A percentile compares a stretch with the other conserved stretches of the same genome.
Conservation (phyloP, 2,329 filamentous ascomycete genomes). For the Akanthomyces uredinophilus region DNA sequence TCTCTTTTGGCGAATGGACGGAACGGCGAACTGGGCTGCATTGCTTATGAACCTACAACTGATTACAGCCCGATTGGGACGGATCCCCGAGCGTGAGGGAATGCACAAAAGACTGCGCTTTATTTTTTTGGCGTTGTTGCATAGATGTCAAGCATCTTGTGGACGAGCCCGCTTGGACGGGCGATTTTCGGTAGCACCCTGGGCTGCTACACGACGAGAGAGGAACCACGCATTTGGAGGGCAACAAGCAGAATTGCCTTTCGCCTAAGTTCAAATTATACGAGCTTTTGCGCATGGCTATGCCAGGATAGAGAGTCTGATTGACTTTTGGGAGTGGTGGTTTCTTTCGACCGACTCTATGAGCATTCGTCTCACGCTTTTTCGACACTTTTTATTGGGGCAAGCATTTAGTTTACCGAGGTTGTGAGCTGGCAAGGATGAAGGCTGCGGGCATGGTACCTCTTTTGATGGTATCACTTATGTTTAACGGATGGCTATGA, state of each 20-base stretch:
- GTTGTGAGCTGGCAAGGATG: constrained; percentile 20
- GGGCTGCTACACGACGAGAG: constrained; percentile 12
- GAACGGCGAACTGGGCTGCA: constrained; percentile 30
- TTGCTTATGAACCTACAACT: constrained; percentile 27
- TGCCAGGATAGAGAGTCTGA: not conserved
- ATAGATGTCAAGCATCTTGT: constrained; percentile 9
- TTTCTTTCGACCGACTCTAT: constrained; percentile 7
- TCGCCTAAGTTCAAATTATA: constrained; percentile 3
- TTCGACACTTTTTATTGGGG: constrained; percentile 7
- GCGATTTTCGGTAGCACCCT: constrained; percentile 14
- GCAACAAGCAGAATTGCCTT: constrained; percentile 14
- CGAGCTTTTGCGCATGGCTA: constrained; percentile 11
- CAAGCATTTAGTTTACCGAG: constrained; percentile 24
- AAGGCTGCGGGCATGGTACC: constrained; percentile 30
- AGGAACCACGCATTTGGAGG: constrained; percentile 1
- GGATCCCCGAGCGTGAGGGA: not conserved
- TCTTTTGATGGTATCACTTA: constrained; percentile 29
- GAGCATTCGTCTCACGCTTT: constrained; percentile 5
- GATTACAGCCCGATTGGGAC: constrained; percentile 14
- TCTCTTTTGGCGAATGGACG: constrained; percentile 31
- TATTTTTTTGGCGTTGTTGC: constrained; percentile 3
- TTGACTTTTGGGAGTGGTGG: not conserved
- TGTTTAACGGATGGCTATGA: constrained; percentile 29
- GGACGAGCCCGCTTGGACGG: constrained; percentile 3
- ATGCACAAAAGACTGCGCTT: constrained; percentile 10